Base-by-base conservation (phyloP, 2,329 filamentous ascomycete genomes). In the Rhexocercosporidium sp. region DNA sequence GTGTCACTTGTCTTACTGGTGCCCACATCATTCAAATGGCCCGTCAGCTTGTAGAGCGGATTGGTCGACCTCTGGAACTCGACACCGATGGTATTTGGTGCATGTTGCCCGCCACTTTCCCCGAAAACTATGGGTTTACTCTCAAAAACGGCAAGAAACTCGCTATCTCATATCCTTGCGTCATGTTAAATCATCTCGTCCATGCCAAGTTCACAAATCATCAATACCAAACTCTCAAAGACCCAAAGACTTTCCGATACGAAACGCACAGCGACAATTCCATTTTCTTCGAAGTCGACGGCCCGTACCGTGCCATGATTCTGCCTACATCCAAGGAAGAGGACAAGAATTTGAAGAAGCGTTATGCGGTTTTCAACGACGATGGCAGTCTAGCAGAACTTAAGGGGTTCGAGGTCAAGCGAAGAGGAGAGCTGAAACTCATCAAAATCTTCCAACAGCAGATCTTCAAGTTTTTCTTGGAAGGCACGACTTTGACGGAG, bases 51-150 rank as follows among this genome's bases (percentile, higher is more conserved):
- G 95, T 99, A 3, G 96, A 99, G 77, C 88, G 96, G 8, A 92
- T 99, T 44, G 96, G 96, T 27, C 88, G 96, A 65, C 96, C 96
- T 0, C 84, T 99, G 62, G 96, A 99, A 78, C 84, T 99, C 59
- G 96, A 99, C 79, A 99, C 96, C 2, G 96, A 99, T 77, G 96
- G 96, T 87, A 99, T 99, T 75, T 99, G 96, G 96, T 99, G 96
- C 81, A 99, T 99, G 87, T 85, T 99, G 74, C 96, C 96, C 0
- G 95, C 93, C 0, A 96, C 93, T 0, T 99, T 99, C 74, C 96
- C 96, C 0, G 96, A 99, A 76, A 97, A 99, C 79, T 97, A 97
- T 75, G 85, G 89, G 0, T 98, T 99, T 83, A 97, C 92, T 75
- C 81, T 97, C 73, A 97, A 95, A 79, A 96, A 94, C 74, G 96